phyloP scores from a whole-genome alignment of 2,329 filamentous ascomycete species.

The Chalaropsis thielavioides region DNA sequence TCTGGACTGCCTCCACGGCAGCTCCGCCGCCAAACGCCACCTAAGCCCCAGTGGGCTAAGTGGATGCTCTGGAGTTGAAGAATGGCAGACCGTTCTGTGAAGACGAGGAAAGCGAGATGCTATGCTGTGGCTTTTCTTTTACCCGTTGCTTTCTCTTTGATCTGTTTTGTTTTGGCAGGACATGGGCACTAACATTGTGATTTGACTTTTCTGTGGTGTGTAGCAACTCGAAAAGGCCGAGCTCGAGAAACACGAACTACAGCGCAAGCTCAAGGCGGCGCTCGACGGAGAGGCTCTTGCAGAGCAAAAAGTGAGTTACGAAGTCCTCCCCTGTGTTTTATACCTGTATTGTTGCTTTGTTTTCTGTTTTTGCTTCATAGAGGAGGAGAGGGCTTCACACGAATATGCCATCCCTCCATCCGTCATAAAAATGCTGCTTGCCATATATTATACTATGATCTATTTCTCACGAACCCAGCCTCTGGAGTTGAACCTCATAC shows the following conservation, averaged over 20 bases:
- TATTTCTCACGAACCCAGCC: not conserved
- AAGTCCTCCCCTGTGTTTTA: not conserved
- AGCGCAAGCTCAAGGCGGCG: slow-evolving; percentile 39
- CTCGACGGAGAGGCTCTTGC: slow-evolving; percentile 35
- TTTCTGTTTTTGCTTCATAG: not conserved
- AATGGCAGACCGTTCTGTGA: not conserved
- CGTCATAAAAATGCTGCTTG: not conserved
- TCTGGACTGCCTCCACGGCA: not conserved
- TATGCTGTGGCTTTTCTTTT: not conserved
- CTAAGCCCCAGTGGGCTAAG: not conserved
- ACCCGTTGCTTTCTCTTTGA: not conserved
- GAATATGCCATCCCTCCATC: not conserved
- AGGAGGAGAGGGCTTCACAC: not conserved
- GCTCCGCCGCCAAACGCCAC: not conserved
- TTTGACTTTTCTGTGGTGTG: slow-evolving; percentile 7
- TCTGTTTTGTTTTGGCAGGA: not conserved
- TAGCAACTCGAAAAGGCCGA: slow-evolving; percentile 47
- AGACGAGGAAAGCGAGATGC: not conserved
- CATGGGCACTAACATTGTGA: slow-evolving; percentile 1
- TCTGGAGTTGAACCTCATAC: slow-evolving; percentile 2
- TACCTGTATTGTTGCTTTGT: not conserved
- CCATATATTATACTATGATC: not conserved
- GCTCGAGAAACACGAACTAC: slow-evolving; percentile 41
- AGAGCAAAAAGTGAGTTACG: slow-evolving; percentile 37
- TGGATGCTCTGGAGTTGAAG: not conserved